Evolutionary conservation across 164 flowering plant genomes (phyloP).

Genomic region (Kingdonia uniflora): DNA sequence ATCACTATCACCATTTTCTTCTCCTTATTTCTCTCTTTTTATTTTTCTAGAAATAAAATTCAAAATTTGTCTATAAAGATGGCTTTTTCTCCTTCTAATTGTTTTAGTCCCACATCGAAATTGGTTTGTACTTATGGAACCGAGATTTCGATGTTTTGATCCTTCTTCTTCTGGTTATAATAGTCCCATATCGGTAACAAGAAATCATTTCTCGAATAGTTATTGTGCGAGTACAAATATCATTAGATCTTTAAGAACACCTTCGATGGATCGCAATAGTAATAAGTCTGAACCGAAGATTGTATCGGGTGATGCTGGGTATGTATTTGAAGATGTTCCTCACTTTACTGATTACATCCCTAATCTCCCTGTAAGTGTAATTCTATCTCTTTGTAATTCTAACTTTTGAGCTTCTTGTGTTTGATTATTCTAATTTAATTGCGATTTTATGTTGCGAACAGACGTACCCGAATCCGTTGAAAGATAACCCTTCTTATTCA

Average conservation of each 20-base stretch:
- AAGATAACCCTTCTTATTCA: slow-evolving; percentile 75
- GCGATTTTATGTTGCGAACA: slow-evolving; percentile 15
- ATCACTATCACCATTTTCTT: no score
- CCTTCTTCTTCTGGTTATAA: slow-evolving; percentile 11
- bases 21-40: no score
- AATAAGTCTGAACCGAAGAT: slow-evolving; percentile 13
- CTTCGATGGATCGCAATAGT: slow-evolving; percentile 2
- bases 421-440: no score
- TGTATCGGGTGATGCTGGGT: slow-evolving; percentile 27
- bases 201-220: neutral
- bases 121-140: neutral
- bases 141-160: slow-evolving; percentile 29
- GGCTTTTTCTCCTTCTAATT: no score
- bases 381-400: neutral
- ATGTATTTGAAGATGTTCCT: slow-evolving; percentile 57
- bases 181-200: neutral
- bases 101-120: no score
- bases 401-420: neutral
- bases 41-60: no score
- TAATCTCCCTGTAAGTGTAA: slow-evolving; percentile 33
- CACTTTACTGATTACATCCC: slow-evolving; percentile 49
- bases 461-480: slow-evolving; percentile 74
- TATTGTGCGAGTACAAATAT: no score
- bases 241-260: neutral
- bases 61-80: no score